These are phyloP conservation scores for Xylaria sp. DNA, from an alignment of 495 filamentous ascomycete genomes.

Conservation along the genomic window DNA sequence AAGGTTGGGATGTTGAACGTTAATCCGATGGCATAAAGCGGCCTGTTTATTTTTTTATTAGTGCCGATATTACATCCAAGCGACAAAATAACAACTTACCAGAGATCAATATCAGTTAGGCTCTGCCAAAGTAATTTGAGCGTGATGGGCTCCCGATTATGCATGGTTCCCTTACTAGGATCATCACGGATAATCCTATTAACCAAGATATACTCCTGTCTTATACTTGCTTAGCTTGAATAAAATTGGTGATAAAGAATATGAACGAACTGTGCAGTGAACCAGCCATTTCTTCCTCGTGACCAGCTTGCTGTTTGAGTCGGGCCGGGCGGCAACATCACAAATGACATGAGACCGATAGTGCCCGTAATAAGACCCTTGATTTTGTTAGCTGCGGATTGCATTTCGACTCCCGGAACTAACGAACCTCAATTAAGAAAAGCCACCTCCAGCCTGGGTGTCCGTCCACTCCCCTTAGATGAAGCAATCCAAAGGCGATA, in stretches of 20 bases:
- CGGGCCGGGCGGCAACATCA: conserved; percentile 75
- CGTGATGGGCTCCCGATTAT: conserved; percentile 68
- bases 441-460: conserved; percentile 76
- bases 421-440: conserved; percentile 59
- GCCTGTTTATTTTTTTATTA: conserved; percentile 43
- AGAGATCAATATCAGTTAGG: conserved; percentile 75
- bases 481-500: conserved; percentile 74
- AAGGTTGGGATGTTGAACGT: conserved; percentile 66
- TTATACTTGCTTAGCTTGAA: conserved; percentile 38
- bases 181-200: conserved; percentile 77
- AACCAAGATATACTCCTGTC: conserved; percentile 73
- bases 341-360: conserved; percentile 68
- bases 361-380: conserved; percentile 62
- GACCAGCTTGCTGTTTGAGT: conserved; percentile 70
- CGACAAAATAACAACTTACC: conserved; percentile 46
- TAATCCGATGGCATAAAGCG: conserved; percentile 72
- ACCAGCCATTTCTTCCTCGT: conserved; percentile 74
- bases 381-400: background rate
- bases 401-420: background rate
- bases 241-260: background rate
- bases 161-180: conserved; percentile 69
- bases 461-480: conserved; percentile 65
- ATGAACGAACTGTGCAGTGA: conserved; percentile 57
- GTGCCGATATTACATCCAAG: background rate
- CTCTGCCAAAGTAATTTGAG: conserved; percentile 65